Conservation (phyloP, 1,139 yeast genomes). For the Nadsonia commutata region DNA sequence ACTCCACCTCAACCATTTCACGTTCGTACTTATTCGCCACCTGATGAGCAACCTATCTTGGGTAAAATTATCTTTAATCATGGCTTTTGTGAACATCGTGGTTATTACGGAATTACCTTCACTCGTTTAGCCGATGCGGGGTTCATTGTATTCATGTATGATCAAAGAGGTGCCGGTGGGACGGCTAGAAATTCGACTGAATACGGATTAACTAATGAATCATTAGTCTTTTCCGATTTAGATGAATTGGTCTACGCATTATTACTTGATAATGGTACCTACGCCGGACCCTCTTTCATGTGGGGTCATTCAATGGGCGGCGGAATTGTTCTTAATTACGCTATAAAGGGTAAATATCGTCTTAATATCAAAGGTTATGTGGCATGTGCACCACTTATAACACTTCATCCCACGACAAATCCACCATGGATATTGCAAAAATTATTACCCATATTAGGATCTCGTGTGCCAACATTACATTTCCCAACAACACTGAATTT, state of each 20-base stretch:
- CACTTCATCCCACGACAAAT: constrained; percentile 37
- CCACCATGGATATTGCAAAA: constrained; percentile 37
- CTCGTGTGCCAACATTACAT: constrained; percentile 37
- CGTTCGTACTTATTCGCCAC: neutral
- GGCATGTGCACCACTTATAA: constrained; percentile 54
- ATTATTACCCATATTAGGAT: constrained; percentile 35
- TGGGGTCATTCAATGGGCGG: constrained; percentile 98
- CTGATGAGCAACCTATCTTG: neutral
- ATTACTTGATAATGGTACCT: constrained; percentile 2
- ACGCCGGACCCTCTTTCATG: constrained; percentile 24
- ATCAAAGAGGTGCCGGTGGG: constrained; percentile 80
- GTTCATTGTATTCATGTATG: constrained; percentile 62
- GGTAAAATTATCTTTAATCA: constrained; percentile 46
- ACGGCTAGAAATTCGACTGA: constrained; percentile 38
- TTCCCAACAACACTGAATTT: constrained; percentile 42
- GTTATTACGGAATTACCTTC: constrained; percentile 38
- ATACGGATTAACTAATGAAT: constrained; percentile 56
- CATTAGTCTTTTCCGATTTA: constrained; percentile 48
- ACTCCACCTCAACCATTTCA: neutral
- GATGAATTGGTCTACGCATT: constrained; percentile 38
- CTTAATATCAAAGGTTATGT: constrained; percentile 41
- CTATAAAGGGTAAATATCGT: constrained; percentile 45
- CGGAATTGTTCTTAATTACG: constrained; percentile 63
- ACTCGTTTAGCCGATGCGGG: constrained; percentile 47
- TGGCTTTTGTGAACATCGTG: constrained; percentile 63